Evolutionary conservation across 2,329 filamentous ascomycete species (phyloP).

Genomic region (Arthrobotrys megalospora): DNA sequence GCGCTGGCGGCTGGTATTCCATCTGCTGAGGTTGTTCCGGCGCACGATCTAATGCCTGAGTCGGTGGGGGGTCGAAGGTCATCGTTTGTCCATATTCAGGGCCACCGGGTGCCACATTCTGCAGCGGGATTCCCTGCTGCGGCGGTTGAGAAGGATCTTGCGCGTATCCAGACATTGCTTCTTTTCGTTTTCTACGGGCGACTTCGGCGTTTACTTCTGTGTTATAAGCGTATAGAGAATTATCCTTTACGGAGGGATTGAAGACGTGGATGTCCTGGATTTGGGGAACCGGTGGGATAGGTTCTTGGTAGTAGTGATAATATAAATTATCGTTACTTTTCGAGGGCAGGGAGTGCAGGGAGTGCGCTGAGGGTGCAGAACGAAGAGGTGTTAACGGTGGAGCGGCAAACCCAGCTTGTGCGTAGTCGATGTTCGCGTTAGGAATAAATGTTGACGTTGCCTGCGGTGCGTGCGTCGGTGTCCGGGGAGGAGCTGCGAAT

Average conservation of each 20-base stretch:
- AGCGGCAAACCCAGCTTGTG: slow-evolving; percentile 58
- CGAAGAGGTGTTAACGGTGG: slow-evolving; percentile 50
- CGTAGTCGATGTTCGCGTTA: slow-evolving; percentile 46
- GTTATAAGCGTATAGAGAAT: slow-evolving; percentile 53
- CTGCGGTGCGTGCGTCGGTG: slow-evolving; percentile 56
- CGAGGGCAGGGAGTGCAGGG: slow-evolving; percentile 38
- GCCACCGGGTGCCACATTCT: slow-evolving; percentile 35
- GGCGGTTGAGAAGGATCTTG: slow-evolving; percentile 33
- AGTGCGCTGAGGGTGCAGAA: slow-evolving; percentile 45
- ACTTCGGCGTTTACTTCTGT: slow-evolving; percentile 56
- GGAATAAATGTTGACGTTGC: slow-evolving; percentile 58
- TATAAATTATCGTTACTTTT: slow-evolving; percentile 60
- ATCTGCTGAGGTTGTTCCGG: slow-evolving; percentile 51
- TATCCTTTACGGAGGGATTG: slow-evolving; percentile 54
- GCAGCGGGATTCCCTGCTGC: slow-evolving; percentile 55
- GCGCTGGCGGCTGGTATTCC: slow-evolving; percentile 56
- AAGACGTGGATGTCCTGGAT: slow-evolving; percentile 61
- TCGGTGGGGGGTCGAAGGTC: slow-evolving; percentile 59
- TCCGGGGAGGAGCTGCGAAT: slow-evolving; percentile 57
- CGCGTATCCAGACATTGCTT: slow-evolving; percentile 45
- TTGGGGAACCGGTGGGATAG: slow-evolving; percentile 53
- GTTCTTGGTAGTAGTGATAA: slow-evolving; percentile 48
- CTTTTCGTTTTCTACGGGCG: slow-evolving; percentile 47
- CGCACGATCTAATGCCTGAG: slow-evolving; percentile 56
- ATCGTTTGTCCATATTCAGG: slow-evolving; percentile 56